Conservation (phyloP, 2,329 filamentous ascomycete species). For the Trichophyton verrucosum region DNA sequence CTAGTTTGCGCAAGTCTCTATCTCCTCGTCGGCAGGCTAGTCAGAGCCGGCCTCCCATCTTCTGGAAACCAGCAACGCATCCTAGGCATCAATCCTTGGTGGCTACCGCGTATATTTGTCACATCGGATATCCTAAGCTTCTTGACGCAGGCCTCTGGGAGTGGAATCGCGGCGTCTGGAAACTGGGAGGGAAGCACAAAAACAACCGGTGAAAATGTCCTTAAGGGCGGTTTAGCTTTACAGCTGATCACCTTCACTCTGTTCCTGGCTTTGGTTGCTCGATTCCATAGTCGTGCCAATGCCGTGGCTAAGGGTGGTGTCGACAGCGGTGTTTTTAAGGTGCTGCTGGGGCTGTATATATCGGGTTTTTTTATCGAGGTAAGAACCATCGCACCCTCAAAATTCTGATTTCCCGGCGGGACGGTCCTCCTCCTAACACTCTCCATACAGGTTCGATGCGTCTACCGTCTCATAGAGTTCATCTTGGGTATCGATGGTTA, state of each 20-base stretch:
- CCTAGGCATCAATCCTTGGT: constrained; percentile 26
- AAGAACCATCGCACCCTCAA: constrained; percentile 14
- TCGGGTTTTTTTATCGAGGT: constrained; percentile 38
- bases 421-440: not conserved
- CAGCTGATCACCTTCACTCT: constrained; percentile 32
- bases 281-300: constrained; percentile 28
- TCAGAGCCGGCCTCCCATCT: constrained; percentile 27
- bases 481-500: constrained; percentile 41
- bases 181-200: constrained; percentile 34
- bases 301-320: constrained; percentile 13
- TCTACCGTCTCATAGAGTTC: constrained; percentile 44
- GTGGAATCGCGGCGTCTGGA: constrained; percentile 32
- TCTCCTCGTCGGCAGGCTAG: constrained; percentile 39
- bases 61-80: constrained; percentile 21
- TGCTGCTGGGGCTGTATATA: constrained; percentile 34
- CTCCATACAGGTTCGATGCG: constrained; percentile 33
- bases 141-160: constrained; percentile 36
- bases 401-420: not conserved
- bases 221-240: constrained; percentile 34
- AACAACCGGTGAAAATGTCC: constrained; percentile 28
- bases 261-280: constrained; percentile 31
- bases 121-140: constrained; percentile 36
- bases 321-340: constrained; percentile 28
- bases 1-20: constrained; percentile 42
- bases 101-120: constrained; percentile 38